These are phyloP conservation scores for Leersia perrieri DNA, from an alignment of 176 grass and related monocot species.

Conservation along the genomic window DNA sequence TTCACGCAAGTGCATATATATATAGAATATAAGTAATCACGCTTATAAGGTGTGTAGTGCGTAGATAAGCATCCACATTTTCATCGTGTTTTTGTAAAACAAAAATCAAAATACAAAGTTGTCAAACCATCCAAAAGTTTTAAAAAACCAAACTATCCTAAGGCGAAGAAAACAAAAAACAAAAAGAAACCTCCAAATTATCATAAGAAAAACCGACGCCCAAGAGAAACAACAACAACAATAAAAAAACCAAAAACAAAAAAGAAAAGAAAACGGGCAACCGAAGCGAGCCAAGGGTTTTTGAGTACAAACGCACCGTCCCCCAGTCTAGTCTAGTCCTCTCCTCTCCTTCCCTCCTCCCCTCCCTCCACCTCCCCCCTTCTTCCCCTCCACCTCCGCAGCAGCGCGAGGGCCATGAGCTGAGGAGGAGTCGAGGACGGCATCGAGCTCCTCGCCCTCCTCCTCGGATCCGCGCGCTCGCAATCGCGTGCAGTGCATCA, in stretches of 20 bases:
- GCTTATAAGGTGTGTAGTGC: too few species aligned
- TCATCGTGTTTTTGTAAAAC: too few species aligned
- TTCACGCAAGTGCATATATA: too few species aligned
- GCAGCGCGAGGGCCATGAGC: not conserved
- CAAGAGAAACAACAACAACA: not conserved
- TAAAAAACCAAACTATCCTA: not conserved
- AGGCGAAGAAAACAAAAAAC: not conserved
- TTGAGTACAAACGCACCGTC: constrained; percentile 24
- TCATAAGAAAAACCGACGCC: constrained; percentile 28
- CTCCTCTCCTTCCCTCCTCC: not conserved
- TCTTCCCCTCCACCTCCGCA: not conserved
- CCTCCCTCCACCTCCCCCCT: not conserved
- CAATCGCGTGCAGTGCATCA: not conserved
- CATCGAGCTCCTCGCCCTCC: not conserved
- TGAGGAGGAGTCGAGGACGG: not conserved
- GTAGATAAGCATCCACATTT: too few species aligned
- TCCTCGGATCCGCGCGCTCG: not conserved
- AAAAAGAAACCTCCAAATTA: not conserved
- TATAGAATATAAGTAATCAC: too few species aligned
- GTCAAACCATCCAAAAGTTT: not conserved
- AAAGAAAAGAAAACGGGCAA: not conserved
- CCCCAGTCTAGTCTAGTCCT: not conserved
- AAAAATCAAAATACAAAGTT: not conserved
- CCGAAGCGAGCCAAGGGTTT: constrained; percentile 42
- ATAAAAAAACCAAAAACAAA: too few species aligned